Conservation (phyloP, 2,329 filamentous ascomycete genomes). For the Torrubiella hemipterigena region DNA sequence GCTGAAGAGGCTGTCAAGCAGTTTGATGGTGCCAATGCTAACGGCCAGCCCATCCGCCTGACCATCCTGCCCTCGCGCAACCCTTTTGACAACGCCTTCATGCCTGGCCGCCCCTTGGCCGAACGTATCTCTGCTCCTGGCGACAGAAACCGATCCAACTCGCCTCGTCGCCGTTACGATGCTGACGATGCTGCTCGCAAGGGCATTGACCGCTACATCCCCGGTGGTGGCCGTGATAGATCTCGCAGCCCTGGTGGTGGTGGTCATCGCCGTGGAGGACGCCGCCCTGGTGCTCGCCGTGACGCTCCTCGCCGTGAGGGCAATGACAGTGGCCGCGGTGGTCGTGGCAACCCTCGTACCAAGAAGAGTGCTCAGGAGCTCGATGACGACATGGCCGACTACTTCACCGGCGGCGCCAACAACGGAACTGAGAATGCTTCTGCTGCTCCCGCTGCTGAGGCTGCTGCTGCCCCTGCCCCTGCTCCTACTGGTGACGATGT, state of each 20-base stretch:
- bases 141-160: slow-evolving; percentile 51
- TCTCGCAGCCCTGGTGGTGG: slow-evolving; percentile 43
- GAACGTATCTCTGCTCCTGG: slow-evolving; percentile 46
- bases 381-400: slow-evolving; percentile 95
- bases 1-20: slow-evolving; percentile 64
- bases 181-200: slow-evolving; percentile 50
- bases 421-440: slow-evolving; percentile 21
- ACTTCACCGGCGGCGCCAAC: slow-evolving; percentile 48
- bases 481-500: slow-evolving; percentile 36
- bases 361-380: slow-evolving; percentile 86
- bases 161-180: slow-evolving; percentile 32
- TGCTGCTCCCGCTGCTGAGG: slow-evolving; percentile 21
- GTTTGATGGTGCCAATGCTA: slow-evolving; percentile 83
- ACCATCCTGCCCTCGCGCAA: slow-evolving; percentile 50
- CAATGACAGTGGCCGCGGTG: slow-evolving; percentile 24
- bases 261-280: slow-evolving; percentile 30
- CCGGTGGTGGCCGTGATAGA: slow-evolving; percentile 38
- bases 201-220: slow-evolving; percentile 70
- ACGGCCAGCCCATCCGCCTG: slow-evolving; percentile 73
- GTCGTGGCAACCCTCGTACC: slow-evolving; percentile 40
- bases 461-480: slow-evolving; percentile 14
- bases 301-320: slow-evolving; percentile 18
- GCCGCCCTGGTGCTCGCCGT: slow-evolving; percentile 36
- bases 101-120: slow-evolving; percentile 44
- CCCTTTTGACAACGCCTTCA: slow-evolving; percentile 42